Conservation (phyloP, 73 alveolate species). For the Halteria grandinella region DNA sequence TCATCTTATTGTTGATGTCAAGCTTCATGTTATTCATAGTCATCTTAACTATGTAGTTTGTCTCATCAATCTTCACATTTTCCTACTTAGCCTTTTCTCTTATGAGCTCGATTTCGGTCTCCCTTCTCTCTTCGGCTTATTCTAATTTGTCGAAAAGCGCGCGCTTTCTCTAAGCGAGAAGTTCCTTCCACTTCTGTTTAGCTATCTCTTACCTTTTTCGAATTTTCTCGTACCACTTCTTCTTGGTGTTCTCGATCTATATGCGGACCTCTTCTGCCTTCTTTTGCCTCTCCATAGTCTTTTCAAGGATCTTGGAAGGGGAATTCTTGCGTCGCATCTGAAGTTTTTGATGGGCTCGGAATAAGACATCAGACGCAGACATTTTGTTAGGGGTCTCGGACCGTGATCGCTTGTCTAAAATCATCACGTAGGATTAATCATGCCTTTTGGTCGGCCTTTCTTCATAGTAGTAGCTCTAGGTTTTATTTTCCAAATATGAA, state of each 20-base stretch:
- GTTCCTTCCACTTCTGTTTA: constrained; percentile 14
- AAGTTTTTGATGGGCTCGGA: constrained; percentile 45
- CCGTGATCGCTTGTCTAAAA: constrained; percentile 37
- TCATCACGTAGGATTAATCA: too few species aligned
- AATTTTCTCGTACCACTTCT: constrained; percentile 28
- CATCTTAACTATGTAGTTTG: constrained; percentile 51
- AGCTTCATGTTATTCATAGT: constrained; percentile 42
- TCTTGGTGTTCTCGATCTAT: constrained; percentile 19
- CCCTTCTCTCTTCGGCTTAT: constrained; percentile 54
- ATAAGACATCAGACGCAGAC: constrained; percentile 43
- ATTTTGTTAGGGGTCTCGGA: constrained; percentile 58
- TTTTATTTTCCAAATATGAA: too few species aligned
- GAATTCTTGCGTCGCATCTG: constrained; percentile 20
- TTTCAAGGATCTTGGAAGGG: constrained; percentile 27
- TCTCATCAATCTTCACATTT: constrained; percentile 50
- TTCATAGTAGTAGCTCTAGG: too few species aligned
- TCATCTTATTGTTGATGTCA: constrained; percentile 29
- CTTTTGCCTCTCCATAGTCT: constrained; percentile 34
- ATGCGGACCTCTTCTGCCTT: constrained; percentile 47
- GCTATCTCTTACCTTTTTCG: constrained; percentile 38
- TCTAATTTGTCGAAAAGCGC: constrained; percentile 31
- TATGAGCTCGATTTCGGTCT: background rate
- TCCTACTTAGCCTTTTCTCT: constrained; percentile 52
- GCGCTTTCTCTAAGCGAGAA: constrained; percentile 21
- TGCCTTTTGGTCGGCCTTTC: too few species aligned